Evolutionary conservation across 108 stramenopile species (phyloP), one percentile per base, ranked within the genome.

Genomic region (Nannochloropsis gaditana): DNA sequence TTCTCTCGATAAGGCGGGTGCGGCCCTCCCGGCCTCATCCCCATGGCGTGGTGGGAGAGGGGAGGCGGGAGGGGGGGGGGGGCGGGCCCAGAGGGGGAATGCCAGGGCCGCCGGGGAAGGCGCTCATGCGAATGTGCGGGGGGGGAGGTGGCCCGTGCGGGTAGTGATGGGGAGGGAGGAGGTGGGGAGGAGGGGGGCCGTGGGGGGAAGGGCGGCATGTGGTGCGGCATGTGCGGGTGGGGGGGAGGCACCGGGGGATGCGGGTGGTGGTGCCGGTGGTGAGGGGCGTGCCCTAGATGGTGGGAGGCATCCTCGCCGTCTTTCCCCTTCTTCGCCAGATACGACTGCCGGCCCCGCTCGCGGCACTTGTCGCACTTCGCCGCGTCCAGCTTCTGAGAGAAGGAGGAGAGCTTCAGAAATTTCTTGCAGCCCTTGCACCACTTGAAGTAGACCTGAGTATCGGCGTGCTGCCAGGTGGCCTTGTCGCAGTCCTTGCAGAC

Each of bases 361-460:
- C 89, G 86, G 84, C 89, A 90, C 41, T 80, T 42, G 43, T 50
- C 82, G 84, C 89, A 90, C 86, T 90, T 90, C 17, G 86, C 80
- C 4, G 45, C 89, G 43, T 79, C 80, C 43, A 84, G 80, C 47
- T 83, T 83, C 31, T 90, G 45, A 8, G 42, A 44, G 84, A 90
- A 90, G 42, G 21, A 11, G 31, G 31, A 73, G 41, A 90, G 43
- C 21, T 44, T 19, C 42, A 79, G 44, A 45, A 90, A 90, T 42
- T 84, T 83, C 84, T 90, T 90, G 86, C 89, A 90, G 42, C 89
- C 89, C 44, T 90, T 90, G 84, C 89, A 90, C 73, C 82, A 90
- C 84, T 90, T 90, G 83, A 90, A 87, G 45, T 59, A 47, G 41
- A 44, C 10, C 21, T 59, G 17, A 11, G 82, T 82, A 19, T 41